These are phyloP conservation scores for Globisporangium megalacanthum DNA, from an alignment of 352 stramenopile species.

Conservation along the genomic window DNA sequence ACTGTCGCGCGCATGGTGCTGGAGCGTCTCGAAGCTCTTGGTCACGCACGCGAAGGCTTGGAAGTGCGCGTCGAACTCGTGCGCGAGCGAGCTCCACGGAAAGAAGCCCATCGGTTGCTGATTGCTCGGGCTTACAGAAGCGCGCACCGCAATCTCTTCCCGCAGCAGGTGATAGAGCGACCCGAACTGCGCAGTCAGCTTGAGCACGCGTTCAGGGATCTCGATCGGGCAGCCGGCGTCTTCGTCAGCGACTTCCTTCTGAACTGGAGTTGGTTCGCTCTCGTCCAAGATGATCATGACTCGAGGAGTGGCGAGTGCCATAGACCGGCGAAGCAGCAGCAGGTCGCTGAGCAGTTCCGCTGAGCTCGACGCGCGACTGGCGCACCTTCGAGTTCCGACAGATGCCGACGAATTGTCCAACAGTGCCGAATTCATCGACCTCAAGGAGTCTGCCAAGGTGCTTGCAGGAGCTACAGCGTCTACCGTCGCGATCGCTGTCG, in stretches of 20 bases:
- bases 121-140: background rate
- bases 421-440: background rate
- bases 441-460: background rate
- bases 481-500: background rate
- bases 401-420: background rate
- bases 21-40: conserved; percentile 5
- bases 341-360: conserved; percentile 23
- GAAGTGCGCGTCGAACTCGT: conserved; percentile 11
- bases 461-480: background rate
- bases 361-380: conserved; percentile 11
- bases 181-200: conserved; percentile 3
- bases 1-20: background rate
- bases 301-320: conserved; percentile 9
- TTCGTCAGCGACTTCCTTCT: background rate
- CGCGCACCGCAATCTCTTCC: conserved; percentile 2
- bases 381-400: background rate
- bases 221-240: background rate
- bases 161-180: conserved; percentile 5
- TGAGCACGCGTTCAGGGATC: background rate
- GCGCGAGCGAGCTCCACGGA: conserved; percentile 5
- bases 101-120: conserved; percentile 1
- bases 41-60: conserved; percentile 3
- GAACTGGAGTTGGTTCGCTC: background rate
- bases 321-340: conserved; percentile 11
- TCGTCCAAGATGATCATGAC: background rate